Evolutionary conservation across 139 green algal genomes (phyloP).

Genomic region (Chlamydomonas sphaeroides): DNA sequence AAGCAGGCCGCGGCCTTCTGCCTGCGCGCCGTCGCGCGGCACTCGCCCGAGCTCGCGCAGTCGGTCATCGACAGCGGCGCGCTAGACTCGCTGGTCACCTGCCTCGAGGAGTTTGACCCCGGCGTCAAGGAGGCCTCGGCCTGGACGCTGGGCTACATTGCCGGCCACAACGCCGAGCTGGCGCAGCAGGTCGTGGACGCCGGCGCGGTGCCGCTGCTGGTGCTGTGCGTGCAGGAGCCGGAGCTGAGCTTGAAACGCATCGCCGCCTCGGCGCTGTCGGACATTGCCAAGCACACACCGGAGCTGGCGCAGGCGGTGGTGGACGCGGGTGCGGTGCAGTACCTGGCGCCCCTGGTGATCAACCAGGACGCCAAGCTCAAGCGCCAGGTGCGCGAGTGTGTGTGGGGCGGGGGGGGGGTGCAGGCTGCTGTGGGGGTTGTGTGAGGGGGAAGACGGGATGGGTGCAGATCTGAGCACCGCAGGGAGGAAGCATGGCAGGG

Average conservation of each 20-base stretch:
- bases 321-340: conserved; percentile 84
- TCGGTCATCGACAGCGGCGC: conserved; percentile 83
- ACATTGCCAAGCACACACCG: conserved; percentile 91
- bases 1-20: conserved; percentile 89
- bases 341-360: conserved; percentile 82
- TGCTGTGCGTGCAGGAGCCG: conserved; percentile 90
- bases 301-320: conserved; percentile 89
- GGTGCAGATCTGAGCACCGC: no score
- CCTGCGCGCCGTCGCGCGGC: conserved; percentile 84
- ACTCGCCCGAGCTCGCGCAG: conserved; percentile 84
- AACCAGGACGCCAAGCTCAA: conserved; percentile 91
- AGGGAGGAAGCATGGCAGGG: no score
- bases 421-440: no score
- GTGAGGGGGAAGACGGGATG: no score
- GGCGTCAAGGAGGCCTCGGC: conserved; percentile 87
- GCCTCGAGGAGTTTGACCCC: conserved; percentile 92
- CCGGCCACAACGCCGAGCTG: conserved; percentile 84
- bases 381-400: conserved; percentile 67
- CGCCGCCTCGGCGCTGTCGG: conserved; percentile 77
- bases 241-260: conserved; percentile 89
- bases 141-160: conserved; percentile 89
- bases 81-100: conserved; percentile 83
- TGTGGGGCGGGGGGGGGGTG: no score
- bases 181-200: conserved; percentile 83
- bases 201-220: conserved; percentile 82